These are phyloP conservation scores for Karstenula rhodostoma DNA, from an alignment of 2,329 filamentous ascomycete species.

Conservation along the genomic window DNA sequence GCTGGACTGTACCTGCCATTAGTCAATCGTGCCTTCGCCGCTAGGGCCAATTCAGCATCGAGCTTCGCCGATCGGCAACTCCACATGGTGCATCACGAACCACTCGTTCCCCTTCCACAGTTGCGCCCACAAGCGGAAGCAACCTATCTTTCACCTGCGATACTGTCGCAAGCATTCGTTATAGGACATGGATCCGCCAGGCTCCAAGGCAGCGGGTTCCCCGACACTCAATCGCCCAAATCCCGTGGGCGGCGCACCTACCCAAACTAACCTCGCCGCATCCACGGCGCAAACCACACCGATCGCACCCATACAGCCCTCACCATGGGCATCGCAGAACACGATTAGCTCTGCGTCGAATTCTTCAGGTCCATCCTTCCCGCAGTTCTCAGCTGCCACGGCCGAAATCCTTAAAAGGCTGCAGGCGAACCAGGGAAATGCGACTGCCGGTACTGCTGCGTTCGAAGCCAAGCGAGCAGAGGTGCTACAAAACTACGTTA, in stretches of 20 bases:
- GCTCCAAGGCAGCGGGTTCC: constrained; percentile 16
- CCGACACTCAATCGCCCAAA: constrained; percentile 30
- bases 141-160: constrained; percentile 11
- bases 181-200: constrained; percentile 30
- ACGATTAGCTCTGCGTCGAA: constrained; percentile 32
- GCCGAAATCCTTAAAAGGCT: constrained; percentile 52
- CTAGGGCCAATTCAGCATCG: constrained; percentile 4
- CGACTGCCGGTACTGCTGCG: constrained; percentile 47
- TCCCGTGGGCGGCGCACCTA: constrained; percentile 23
- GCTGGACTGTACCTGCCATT: neutral
- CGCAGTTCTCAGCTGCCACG: constrained; percentile 50
- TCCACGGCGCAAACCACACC: constrained; percentile 26
- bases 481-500: constrained; percentile 56
- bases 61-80: constrained; percentile 7
- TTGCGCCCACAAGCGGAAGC: constrained; percentile 3
- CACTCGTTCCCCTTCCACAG: constrained; percentile 9
- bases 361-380: constrained; percentile 29
- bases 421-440: constrained; percentile 45
- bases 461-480: constrained; percentile 58
- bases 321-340: constrained; percentile 40
- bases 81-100: constrained; percentile 11
- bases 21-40: constrained; percentile 1
- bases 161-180: constrained; percentile 14
- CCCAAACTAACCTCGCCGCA: constrained; percentile 29
- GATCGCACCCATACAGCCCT: constrained; percentile 28